Percentiles rank a stretch among this genome's conserved stretches.
These are phyloP conservation scores for Aegilops bicornis DNA, from an alignment of 176 grass and related monocot species.

Conservation along the genomic window DNA sequence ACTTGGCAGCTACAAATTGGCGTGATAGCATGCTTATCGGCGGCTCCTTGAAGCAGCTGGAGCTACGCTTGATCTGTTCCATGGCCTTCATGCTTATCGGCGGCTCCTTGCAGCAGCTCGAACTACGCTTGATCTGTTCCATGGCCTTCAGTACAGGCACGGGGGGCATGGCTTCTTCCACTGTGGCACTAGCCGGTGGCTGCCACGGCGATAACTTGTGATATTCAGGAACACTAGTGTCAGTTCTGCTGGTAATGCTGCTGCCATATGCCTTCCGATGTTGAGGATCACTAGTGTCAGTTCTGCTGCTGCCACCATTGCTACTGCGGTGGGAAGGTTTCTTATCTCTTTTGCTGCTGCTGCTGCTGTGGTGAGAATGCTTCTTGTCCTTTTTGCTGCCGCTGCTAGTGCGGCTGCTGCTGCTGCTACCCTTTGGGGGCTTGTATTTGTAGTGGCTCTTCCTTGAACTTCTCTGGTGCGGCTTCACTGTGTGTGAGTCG, in stretches of 20 bases:
- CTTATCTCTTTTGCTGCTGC: constrained; percentile 44
- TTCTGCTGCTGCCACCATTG: constrained; percentile 9
- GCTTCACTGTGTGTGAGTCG: constrained; percentile 69
- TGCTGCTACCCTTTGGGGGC: constrained; percentile 39
- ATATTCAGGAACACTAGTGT: neutral
- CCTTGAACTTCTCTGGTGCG: constrained; percentile 40
- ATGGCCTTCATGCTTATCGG: constrained; percentile 19
- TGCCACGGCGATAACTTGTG: constrained; percentile 18
- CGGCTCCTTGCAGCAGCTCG: constrained; percentile 43
- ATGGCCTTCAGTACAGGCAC: constrained; percentile 27
- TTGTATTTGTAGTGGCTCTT: constrained; percentile 74
- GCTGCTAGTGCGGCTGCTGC: constrained; percentile 42
- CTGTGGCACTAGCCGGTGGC: neutral
- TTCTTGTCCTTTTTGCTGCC: constrained; percentile 58
- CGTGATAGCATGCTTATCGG: constrained; percentile 42
- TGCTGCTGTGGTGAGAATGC: constrained; percentile 52
- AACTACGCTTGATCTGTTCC: constrained; percentile 28
- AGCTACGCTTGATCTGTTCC: constrained; percentile 27
- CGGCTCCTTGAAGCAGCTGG: constrained; percentile 44
- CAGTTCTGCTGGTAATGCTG: constrained; percentile 23
- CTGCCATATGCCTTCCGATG: constrained; percentile 5
- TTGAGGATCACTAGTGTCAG: neutral
- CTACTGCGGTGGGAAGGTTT: constrained; percentile 22
- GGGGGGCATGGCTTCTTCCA: neutral
- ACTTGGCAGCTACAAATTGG: constrained; percentile 40